phyloP scores from a whole-genome alignment of 192 early-diverging fungal genomes.

The Paraglomus brasilianum region DNA sequence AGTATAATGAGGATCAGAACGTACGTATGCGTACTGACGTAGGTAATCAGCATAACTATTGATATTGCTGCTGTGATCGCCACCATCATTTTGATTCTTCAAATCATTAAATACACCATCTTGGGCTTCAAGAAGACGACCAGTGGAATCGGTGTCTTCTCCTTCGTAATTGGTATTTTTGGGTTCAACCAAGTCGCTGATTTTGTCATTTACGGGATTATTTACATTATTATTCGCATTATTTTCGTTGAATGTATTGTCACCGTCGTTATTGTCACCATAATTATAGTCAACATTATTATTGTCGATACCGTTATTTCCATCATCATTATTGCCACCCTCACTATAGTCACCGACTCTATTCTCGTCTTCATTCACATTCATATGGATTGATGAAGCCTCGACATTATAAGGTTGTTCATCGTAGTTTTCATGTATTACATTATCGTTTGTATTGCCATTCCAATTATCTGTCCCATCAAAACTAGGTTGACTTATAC shows the following conservation, averaged over 20 bases:
- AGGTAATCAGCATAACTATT: too few relatives aligned
- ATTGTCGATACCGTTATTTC: neutral
- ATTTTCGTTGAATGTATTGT: neutral
- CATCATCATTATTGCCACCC: neutral
- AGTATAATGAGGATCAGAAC: constrained; percentile 5
- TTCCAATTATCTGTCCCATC: too few relatives aligned
- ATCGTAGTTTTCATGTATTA: too few relatives aligned
- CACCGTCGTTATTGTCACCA: constrained; percentile 3
- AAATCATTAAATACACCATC: too few relatives aligned
- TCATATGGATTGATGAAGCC: too few relatives aligned
- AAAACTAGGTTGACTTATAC: too few relatives aligned
- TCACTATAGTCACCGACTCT: neutral
- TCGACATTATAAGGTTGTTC: too few relatives aligned
- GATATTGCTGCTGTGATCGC: neutral
- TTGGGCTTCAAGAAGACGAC: too few relatives aligned
- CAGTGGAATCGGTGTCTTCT: neutral
- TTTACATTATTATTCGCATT: neutral
- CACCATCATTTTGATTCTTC: neutral
- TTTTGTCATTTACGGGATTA: neutral
- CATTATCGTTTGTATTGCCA: too few relatives aligned
- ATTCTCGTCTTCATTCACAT: too few relatives aligned
- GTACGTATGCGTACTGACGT: neutral
- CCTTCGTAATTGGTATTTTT: neutral
- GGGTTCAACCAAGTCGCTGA: neutral
- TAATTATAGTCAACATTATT: neutral